Base-by-base conservation (phyloP, 2,329 filamentous ascomycete species). In the Fusarium paranaense region DNA sequence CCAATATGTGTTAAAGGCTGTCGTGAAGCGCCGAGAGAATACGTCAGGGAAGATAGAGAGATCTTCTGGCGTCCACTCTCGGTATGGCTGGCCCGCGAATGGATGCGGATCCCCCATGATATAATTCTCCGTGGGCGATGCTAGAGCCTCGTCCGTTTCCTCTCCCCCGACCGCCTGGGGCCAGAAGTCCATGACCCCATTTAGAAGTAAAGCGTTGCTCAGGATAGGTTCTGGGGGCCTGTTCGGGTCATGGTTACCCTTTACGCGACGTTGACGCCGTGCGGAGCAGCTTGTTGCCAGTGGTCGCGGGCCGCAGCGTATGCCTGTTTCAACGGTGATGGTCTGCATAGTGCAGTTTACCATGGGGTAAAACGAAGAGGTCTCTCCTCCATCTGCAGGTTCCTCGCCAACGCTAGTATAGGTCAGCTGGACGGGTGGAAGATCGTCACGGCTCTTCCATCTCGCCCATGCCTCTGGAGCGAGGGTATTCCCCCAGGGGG, bases 1-100 rank as follows among this genome's bases (percentile, higher is more conserved):
- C 52, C 52, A 56, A 18, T 56, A 56, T 35, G 52, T 56, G 52
- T 56, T 56, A 13, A 56, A 56, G 4, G 52, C 32, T 9, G 52
- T 56, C 30, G 52, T 35, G 52, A 56, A 35, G 52, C 6, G 32
- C 7, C 14, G 22, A 20, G 52, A 56, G 10, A 56, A 56, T n/a
- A n/a, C 9, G 16, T 30, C 10, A 52, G 47, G 47, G 16, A 30
- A 30, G 6, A 52, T 13, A 52, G 16, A 30, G 6, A 30, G 25
- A 2, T 52, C 47, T 52, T 52, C 47, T 52, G 6, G 4, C 3
- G 47, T 52, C 47, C 47, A 52, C 47, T 1, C 16, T n/a, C 47
- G 47, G 10, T 30, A 30, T n/a, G 25, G 47, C 25, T 30, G 47
- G 16, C 25, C 25, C 5, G 47, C 25, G 20, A 56, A 56, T 16